These are phyloP conservation scores for Pythium plurisporium DNA, from an alignment of 352 stramenopile species.

Conservation along the genomic window DNA sequence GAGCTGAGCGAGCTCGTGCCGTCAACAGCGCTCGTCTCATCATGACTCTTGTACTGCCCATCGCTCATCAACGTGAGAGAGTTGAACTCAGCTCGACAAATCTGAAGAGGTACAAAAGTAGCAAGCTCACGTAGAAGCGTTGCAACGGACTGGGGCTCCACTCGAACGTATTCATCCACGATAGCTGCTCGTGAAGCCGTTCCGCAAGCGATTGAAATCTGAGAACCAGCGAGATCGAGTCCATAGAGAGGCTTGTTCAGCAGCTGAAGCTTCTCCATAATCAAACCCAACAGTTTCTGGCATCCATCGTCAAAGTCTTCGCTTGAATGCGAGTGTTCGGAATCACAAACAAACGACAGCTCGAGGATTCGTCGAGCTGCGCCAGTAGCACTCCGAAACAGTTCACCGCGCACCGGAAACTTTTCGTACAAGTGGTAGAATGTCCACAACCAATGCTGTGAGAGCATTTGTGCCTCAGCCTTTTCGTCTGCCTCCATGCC, in stretches of 20 bases:
- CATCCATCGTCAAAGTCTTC: background rate
- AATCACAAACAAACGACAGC: background rate
- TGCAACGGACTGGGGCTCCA: slow-evolving; percentile 1
- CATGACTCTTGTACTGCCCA: slow-evolving; percentile 25
- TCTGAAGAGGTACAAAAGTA: slow-evolving; percentile 69
- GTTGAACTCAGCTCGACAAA: slow-evolving; percentile 64
- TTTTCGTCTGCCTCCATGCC: background rate
- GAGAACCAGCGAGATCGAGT: slow-evolving; percentile 11
- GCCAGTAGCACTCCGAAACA: background rate
- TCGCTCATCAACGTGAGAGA: slow-evolving; percentile 47
- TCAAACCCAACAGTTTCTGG: slow-evolving; percentile 18
- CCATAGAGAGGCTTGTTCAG: slow-evolving; percentile 52
- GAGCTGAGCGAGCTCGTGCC: background rate
- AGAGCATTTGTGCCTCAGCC: slow-evolving; percentile 19
- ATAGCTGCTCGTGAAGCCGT: background rate
- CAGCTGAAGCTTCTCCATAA: slow-evolving; percentile 49
- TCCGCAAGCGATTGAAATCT: background rate
- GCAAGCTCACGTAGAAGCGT: slow-evolving; percentile 38
- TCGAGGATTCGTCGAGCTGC: background rate
- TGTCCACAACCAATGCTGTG: slow-evolving; percentile 26
- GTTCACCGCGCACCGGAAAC: slow-evolving; percentile 26
- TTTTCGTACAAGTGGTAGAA: slow-evolving; percentile 39
- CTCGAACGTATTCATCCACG: background rate
- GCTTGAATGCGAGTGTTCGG: background rate
- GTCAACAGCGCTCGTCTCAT: background rate